These are phyloP conservation scores for Puya raimondii DNA, from an alignment of 176 grass and related monocot genomes.

Conservation along the genomic window DNA sequence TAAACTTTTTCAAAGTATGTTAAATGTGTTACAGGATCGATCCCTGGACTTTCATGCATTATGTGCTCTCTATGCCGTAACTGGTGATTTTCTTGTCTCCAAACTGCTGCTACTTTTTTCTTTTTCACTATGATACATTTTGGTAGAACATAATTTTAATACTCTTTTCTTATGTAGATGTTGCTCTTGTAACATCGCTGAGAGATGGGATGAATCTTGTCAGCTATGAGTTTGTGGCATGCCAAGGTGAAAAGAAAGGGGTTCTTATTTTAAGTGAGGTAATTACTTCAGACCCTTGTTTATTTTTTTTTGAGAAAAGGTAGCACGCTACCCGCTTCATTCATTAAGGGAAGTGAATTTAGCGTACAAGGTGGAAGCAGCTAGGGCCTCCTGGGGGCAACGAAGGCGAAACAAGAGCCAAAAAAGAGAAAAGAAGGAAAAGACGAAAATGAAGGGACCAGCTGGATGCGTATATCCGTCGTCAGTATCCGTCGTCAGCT, in stretches of 20 bases:
- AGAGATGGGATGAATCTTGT: conserved; percentile 99
- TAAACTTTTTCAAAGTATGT: background rate
- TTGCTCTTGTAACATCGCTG: conserved; percentile 94
- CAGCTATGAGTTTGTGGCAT: conserved; percentile 98
- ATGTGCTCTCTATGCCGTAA: conserved; percentile 93
- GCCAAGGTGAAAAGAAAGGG: conserved; percentile 93
- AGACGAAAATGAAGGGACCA: no score
- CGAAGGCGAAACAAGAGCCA: no score
- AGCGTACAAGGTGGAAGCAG: no score
- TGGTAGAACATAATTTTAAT: background rate
- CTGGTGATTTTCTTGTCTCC: conserved; percentile 42
- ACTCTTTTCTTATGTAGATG: conserved; percentile 51
- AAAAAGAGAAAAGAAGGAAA: no score
- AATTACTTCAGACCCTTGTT: conserved; percentile 6
- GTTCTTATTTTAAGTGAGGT: conserved; percentile 97
- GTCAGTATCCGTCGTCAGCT: no score
- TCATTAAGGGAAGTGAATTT: no score
- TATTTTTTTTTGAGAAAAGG: no score
- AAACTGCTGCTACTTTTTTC: conserved; percentile 8
- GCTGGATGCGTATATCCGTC: no score
- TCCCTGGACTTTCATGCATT: conserved; percentile 92
- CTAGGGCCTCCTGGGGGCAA: no score
- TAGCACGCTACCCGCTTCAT: no score
- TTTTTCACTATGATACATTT: background rate
- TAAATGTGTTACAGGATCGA: conserved; percentile 59